Conservation (phyloP, 1,139 yeast genomes). For the Taphrina populina region DNA sequence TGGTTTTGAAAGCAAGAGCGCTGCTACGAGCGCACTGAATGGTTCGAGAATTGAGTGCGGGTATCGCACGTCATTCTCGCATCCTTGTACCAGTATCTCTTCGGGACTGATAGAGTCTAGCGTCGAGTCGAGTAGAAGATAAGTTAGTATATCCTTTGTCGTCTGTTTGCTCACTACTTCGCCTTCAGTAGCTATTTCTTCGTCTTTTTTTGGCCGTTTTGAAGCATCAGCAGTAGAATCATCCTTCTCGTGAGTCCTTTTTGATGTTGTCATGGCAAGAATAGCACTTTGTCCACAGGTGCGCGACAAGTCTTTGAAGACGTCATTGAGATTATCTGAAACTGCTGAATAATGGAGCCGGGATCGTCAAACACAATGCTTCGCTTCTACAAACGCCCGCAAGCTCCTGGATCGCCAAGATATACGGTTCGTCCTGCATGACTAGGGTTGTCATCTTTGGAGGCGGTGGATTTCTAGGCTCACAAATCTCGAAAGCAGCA, state of each 20-base stretch:
- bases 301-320: no score
- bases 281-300: no score
- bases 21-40: slow-evolving; percentile 15
- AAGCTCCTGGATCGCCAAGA: no score
- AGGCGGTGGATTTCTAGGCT: slow-evolving; percentile 34
- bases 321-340: no score
- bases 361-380: no score
- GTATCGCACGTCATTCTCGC: slow-evolving; percentile 10
- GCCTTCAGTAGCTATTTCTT: neutral
- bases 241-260: neutral
- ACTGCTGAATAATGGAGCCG: no score
- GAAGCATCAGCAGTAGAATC: no score
- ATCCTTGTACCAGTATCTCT: slow-evolving; percentile 11
- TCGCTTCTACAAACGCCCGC: no score
- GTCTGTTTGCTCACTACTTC: neutral
- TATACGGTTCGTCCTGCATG: no score
- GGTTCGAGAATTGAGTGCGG: slow-evolving; percentile 16
- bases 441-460: slow-evolving; percentile 30
- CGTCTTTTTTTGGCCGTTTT: neutral
- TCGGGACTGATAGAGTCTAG: slow-evolving; percentile 15
- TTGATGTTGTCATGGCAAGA: no score
- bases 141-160: neutral
- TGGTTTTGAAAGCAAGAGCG: slow-evolving; percentile 15
- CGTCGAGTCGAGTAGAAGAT: slow-evolving; percentile 16
- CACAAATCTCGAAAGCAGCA: slow-evolving; percentile 12